A percentile compares a stretch with the other conserved stretches of the same genome.
Conservation (phyloP, 257 asterid species). For the Oldenlandia corymbosa region DNA sequence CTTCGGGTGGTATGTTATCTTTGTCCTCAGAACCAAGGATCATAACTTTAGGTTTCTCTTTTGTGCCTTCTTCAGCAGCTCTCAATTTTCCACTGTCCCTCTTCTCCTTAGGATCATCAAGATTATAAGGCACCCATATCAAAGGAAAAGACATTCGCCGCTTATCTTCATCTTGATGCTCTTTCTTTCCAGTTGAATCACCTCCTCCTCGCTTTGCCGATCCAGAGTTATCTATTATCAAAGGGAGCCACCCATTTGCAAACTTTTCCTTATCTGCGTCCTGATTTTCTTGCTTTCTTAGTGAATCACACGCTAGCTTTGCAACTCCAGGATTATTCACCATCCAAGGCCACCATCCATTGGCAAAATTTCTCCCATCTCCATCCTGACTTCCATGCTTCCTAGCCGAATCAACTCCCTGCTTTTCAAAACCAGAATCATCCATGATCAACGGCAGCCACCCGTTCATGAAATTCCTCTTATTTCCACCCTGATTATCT, state of each 20-base stretch:
- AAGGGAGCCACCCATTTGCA: no score
- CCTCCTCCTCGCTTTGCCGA: neutral
- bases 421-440: neutral
- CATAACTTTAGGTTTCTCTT: conserved; percentile 1
- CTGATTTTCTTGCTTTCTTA: neutral
- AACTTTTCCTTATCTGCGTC: no score
- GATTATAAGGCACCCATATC: conserved; percentile 55
- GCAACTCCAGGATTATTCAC: neutral
- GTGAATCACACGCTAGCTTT: neutral
- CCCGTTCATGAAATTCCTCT: conserved; percentile 21
- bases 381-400: conserved; percentile 16
- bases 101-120: conserved; percentile 17
- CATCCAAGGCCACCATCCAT: conserved; percentile 41
- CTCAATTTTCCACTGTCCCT: conserved; percentile 12
- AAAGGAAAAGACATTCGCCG: conserved; percentile 40
- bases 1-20: neutral
- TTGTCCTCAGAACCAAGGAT: conserved; percentile 12
- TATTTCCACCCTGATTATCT: conserved; percentile 17
- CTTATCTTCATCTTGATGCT: neutral
- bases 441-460: neutral
- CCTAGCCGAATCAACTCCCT: conserved; percentile 12
- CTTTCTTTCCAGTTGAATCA: neutral
- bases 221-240: neutral
- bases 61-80: conserved; percentile 1
- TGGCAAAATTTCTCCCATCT: conserved; percentile 27